phyloP scores from a whole-genome alignment of 192 early-diverging fungal genomes.

The Linnemannia schmuckeri region DNA sequence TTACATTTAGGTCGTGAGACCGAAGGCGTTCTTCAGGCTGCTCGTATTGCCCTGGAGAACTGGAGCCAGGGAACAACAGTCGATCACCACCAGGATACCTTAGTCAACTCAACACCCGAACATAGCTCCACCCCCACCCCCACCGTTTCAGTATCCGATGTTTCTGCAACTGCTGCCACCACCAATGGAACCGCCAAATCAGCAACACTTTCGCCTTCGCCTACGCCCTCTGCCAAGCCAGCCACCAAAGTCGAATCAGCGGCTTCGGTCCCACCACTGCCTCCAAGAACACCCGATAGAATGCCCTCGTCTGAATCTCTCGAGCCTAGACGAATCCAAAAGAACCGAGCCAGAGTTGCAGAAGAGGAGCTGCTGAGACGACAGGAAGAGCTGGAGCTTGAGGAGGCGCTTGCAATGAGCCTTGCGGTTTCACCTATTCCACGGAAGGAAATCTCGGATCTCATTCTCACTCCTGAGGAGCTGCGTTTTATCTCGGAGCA shows the following conservation, averaged over 20 bases:
- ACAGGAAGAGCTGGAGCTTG: conserved; percentile 34
- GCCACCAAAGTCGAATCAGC: background rate
- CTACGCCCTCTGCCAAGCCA: background rate
- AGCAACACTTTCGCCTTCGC: background rate
- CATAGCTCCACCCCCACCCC: background rate
- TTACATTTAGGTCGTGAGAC: conserved; percentile 22
- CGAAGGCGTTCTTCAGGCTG: conserved; percentile 41
- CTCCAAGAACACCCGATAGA: conserved; percentile 24
- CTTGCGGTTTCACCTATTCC: background rate
- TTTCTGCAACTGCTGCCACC: background rate
- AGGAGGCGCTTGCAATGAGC: conserved; percentile 36
- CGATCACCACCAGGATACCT: background rate
- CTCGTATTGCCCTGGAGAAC: conserved; percentile 47
- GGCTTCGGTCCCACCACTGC: conserved; percentile 32
- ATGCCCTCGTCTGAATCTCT: conserved; percentile 6
- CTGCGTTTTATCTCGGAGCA: conserved; percentile 15
- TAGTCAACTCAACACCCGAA: conserved; percentile 12
- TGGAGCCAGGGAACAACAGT: conserved; percentile 22
- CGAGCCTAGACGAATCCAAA: background rate
- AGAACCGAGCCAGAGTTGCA: background rate
- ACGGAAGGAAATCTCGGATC: conserved; percentile 14
- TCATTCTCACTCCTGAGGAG: conserved; percentile 25
- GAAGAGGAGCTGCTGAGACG: conserved; percentile 20
- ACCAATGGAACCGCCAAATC: background rate
- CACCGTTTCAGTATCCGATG: background rate